Conservation (phyloP, 2,329 filamentous ascomycete species). For the Alternaria incomplexa region DNA sequence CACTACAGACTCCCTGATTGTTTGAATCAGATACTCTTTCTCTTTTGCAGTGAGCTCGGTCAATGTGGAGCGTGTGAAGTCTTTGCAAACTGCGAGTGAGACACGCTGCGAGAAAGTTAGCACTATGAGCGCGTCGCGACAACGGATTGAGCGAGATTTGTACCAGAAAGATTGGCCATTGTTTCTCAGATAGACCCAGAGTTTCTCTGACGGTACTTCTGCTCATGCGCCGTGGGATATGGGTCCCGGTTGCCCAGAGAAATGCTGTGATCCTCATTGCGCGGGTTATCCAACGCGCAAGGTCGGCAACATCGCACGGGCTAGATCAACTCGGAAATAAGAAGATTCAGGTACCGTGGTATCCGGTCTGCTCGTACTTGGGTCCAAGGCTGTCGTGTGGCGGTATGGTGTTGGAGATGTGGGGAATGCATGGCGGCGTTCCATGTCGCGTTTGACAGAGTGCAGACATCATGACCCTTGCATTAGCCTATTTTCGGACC, state of each 20-base stretch:
- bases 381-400: not conserved
- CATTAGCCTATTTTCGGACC: not conserved
- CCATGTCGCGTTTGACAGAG: not conserved
- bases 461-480: not conserved
- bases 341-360: not conserved
- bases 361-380: not conserved
- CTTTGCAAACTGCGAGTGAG: constrained; percentile 7
- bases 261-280: constrained; percentile 5
- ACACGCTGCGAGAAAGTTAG: constrained; percentile 2
- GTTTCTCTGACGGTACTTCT: not conserved
- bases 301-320: not conserved
- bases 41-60: not conserved
- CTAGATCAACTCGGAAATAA: not conserved
- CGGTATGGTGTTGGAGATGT: not conserved
- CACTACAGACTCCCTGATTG: not conserved
- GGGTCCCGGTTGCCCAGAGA: not conserved
- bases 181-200: constrained; percentile 3
- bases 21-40: not conserved
- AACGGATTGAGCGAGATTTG: not conserved
- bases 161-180: constrained; percentile 9
- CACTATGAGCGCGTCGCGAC: not conserved
- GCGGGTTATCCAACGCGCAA: not conserved
- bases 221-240: not conserved
- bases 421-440: not conserved
- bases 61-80: not conserved